Percentiles rank a stretch among this genome's conserved stretches.
These are phyloP conservation scores for Ceratocystis diversiconidia DNA, from an alignment of 2,329 filamentous ascomycete species.

Conservation along the genomic window DNA sequence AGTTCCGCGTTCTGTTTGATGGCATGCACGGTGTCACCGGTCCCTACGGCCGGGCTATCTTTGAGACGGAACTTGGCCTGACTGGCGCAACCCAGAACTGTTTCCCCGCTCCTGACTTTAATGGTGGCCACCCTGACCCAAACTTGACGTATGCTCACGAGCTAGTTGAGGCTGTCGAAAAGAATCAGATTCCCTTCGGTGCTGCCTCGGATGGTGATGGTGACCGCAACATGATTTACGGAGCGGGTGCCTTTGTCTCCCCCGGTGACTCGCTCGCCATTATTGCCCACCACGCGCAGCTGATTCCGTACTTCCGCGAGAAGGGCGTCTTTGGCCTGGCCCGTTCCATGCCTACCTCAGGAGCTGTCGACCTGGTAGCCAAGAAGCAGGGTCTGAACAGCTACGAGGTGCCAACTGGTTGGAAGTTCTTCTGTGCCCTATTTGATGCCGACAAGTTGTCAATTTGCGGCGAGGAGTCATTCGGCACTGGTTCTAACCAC, in stretches of 20 bases:
- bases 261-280: constrained; percentile 95
- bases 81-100: constrained; percentile 75
- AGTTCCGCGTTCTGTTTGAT: constrained; percentile 97
- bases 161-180: constrained; percentile 84
- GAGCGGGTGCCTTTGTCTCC: constrained; percentile 88
- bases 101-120: constrained; percentile 83
- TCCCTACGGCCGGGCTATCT: constrained; percentile 87
- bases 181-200: constrained; percentile 83
- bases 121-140: constrained; percentile 91
- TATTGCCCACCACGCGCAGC: constrained; percentile 88
- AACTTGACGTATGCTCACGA: constrained; percentile 96
- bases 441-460: constrained; percentile 93
- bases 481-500: constrained; percentile 95
- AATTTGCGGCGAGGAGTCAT: constrained; percentile 96
- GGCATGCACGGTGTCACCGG: constrained; percentile 89
- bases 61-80: constrained; percentile 82
- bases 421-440: constrained; percentile 97
- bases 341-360: constrained; percentile 93
- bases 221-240: constrained; percentile 99
- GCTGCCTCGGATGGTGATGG: constrained; percentile 94
- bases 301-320: constrained; percentile 97
- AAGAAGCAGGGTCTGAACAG: constrained; percentile 81
- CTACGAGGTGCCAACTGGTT: constrained; percentile 96
- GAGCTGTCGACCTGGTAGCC: constrained; percentile 87
- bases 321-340: constrained; percentile 91